Conservation (phyloP, 106 monocot genomes). For the Cymbidium sinense region DNA sequence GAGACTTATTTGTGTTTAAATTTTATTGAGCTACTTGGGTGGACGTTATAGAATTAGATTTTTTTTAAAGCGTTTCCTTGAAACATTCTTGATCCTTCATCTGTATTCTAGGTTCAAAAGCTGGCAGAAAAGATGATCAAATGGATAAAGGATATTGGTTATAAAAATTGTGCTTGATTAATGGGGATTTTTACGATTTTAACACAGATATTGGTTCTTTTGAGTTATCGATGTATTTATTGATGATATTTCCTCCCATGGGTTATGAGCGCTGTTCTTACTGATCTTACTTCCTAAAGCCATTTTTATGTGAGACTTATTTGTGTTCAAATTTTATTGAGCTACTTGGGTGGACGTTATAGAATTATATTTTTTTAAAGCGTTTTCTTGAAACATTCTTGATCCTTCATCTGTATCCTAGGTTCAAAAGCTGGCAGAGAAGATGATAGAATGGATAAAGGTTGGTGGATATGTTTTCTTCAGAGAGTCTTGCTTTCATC, state of each 20-base stretch:
- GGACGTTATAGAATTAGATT: neutral
- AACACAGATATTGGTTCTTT: neutral
- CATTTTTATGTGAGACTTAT: neutral
- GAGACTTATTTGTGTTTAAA: neutral
- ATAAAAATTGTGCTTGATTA: neutral
- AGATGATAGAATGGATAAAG: slow-evolving; percentile 91
- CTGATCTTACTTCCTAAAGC: neutral
- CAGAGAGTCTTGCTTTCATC: slow-evolving; percentile 99
- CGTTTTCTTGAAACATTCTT: neutral
- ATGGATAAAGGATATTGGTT: slow-evolving; percentile 89
- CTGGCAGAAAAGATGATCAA: slow-evolving; percentile 77
- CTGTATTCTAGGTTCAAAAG: slow-evolving; percentile 49
- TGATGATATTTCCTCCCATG: neutral
- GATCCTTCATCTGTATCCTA: slow-evolving; percentile 8
- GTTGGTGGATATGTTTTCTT: slow-evolving; percentile 92
- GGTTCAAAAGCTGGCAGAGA: slow-evolving; percentile 73
- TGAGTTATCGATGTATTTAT: neutral
- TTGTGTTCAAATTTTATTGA: neutral
- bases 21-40: neutral
- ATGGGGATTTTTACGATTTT: neutral
- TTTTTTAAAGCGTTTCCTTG: neutral
- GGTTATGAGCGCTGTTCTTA: neutral
- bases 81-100: neutral
- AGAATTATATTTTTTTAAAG: neutral
- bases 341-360: neutral